phyloP scores from a whole-genome alignment of 2,329 filamentous ascomycete genomes.

The Colletotrichum graminicola region DNA sequence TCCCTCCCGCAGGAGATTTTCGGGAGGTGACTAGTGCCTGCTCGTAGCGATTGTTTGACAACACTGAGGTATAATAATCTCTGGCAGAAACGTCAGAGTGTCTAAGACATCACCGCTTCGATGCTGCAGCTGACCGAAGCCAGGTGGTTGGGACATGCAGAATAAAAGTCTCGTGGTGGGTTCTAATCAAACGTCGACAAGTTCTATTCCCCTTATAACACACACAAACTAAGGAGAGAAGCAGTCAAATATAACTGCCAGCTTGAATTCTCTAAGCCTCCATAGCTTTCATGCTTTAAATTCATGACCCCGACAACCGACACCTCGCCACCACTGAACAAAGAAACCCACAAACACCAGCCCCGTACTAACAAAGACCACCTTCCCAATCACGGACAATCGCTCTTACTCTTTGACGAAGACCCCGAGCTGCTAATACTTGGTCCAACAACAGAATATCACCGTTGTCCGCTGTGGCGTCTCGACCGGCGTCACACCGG shows the following conservation, averaged over 20 bases:
- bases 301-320: background rate
- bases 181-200: too few relatives aligned
- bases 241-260: background rate
- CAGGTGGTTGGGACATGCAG: conserved; percentile 1
- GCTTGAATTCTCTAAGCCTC: background rate
- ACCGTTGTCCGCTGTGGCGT: conserved; percentile 15
- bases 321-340: conserved; percentile 8
- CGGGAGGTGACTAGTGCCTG: background rate
- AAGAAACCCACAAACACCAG: conserved; percentile 14
- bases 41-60: too few relatives aligned
- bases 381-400: conserved; percentile 15
- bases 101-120: conserved; percentile 25
- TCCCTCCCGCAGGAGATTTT: background rate
- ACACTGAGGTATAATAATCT: background rate
- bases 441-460: conserved; percentile 10
- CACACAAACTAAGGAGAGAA: background rate
- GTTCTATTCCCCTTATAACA: too few relatives aligned
- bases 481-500: conserved; percentile 5
- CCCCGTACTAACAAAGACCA: conserved; percentile 22
- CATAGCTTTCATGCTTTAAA: background rate
- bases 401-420: background rate
- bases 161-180: background rate
- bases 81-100: conserved; percentile 27
- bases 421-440: conserved; percentile 1
- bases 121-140: conserved; percentile 20